These are phyloP conservation scores for Aspergillus alliaceus DNA, from an alignment of 2,329 filamentous ascomycete genomes.

Conservation along the genomic window DNA sequence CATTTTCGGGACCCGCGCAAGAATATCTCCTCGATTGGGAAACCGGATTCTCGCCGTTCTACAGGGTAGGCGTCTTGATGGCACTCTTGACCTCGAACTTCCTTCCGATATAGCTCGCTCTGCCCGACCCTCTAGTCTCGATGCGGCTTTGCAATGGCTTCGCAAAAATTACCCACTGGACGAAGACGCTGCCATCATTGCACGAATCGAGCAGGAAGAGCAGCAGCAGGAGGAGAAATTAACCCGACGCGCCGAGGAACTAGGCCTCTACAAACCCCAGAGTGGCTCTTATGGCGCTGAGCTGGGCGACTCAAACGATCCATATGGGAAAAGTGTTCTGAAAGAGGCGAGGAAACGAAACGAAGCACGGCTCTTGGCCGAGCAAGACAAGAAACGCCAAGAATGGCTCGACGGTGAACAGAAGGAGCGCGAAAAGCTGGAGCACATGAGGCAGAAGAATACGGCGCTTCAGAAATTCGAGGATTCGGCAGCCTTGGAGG, in stretches of 20 bases:
- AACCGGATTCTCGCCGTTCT: slow-evolving; percentile 42
- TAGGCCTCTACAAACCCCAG: slow-evolving; percentile 45
- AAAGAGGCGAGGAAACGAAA: slow-evolving; percentile 41
- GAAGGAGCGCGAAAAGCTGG: slow-evolving; percentile 34
- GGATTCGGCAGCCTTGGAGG: slow-evolving; percentile 35
- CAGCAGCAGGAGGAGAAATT: slow-evolving; percentile 38
- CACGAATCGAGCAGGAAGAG: slow-evolving; percentile 43
- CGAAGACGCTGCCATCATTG: slow-evolving; percentile 50
- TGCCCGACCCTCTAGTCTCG: slow-evolving; percentile 33
- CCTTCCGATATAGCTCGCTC: slow-evolving; percentile 39
- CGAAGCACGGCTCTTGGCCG: slow-evolving; percentile 38
- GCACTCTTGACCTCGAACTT: slow-evolving; percentile 47
- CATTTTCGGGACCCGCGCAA: slow-evolving; percentile 34
- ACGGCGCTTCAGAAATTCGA: slow-evolving; percentile 39
- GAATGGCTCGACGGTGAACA: slow-evolving; percentile 56
- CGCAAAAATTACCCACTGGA: slow-evolving; percentile 45
- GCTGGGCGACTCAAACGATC: slow-evolving; percentile 41
- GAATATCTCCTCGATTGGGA: slow-evolving; percentile 30
- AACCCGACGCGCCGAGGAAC: slow-evolving; percentile 37
- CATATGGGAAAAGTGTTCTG: slow-evolving; percentile 44
- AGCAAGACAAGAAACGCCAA: slow-evolving; percentile 51
- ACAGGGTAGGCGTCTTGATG: slow-evolving; percentile 44
- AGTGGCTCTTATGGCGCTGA: slow-evolving; percentile 45
- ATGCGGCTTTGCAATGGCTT: slow-evolving; percentile 42
- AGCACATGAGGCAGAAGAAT: slow-evolving; percentile 32